Base-by-base conservation (phyloP, 306 rosid genomes). In the Echinosophora koreensis region DNA sequence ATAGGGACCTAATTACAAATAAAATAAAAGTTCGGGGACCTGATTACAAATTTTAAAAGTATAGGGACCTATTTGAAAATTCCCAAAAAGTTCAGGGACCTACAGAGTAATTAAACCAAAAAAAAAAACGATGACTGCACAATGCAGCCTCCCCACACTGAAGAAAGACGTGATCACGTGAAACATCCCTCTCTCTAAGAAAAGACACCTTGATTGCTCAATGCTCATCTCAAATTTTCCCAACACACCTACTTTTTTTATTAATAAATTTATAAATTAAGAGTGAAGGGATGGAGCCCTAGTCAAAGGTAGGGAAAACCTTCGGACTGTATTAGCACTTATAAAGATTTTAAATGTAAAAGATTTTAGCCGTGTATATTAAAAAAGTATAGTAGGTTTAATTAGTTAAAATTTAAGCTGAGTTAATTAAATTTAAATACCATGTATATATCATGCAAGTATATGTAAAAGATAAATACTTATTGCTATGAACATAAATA, bases 61-160 rank as follows among this genome's bases (percentile, higher is more conserved):
- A n/a, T n/a, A n/a, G n/a, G n/a, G n/a, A n/a, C n/a, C n/a, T n/a
- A n/a, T n/a, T n/a, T n/a, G n/a, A n/a, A n/a, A n/a, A n/a, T n/a
- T n/a, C n/a, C n/a, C n/a, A n/a, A n/a, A n/a, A n/a, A n/a, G n/a
- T n/a, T n/a, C n/a, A n/a, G n/a, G n/a, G n/a, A n/a, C n/a, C n/a
- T n/a, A n/a, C n/a, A n/a, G n/a, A n/a, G n/a, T n/a, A n/a, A n/a
- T n/a, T n/a, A n/a, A n/a, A n/a, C n/a, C n/a, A n/a, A n/a, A n/a
- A n/a, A n/a, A n/a, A n/a, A n/a, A 63, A 30, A 28, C 2, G 10
- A 15, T 28, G 42, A 68, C 73, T n/a, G 3, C 3, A 3, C 35
- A 30, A 37, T 30, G 69, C 59, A 4, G 37, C 70, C 7, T 34
- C 38, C 61, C 62, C 79, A 62, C 28, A 35, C 1, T 73, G 68